Conservation (phyloP, 345 rosid genomes). For the Populus nigra region DNA sequence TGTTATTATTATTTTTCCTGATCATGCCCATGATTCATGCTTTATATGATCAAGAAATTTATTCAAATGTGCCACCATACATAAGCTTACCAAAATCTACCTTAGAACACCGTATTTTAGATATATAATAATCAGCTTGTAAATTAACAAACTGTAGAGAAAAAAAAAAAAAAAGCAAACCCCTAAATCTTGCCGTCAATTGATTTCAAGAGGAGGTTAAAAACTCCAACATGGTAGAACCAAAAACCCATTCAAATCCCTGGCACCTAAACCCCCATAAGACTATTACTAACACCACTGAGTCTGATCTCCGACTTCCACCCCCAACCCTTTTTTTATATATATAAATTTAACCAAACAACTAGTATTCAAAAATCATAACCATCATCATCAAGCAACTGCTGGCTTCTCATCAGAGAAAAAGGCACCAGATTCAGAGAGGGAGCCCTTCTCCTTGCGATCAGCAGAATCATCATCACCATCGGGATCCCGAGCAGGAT, state of each 20-base stretch:
- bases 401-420: slow-evolving; percentile 5
- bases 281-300: background rate
- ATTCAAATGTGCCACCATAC: background rate
- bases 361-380: background rate
- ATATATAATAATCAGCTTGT: background rate
- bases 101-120: background rate
- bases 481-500: slow-evolving; percentile 62
- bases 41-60: background rate
- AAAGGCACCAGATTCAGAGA: background rate
- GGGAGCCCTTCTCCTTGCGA: background rate
- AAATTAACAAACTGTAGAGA: background rate
- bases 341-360: background rate
- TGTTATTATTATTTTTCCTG: too few relatives aligned
- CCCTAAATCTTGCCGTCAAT: background rate
- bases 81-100: background rate
- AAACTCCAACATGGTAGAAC: background rate
- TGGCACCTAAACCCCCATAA: background rate
- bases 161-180: too few relatives aligned
- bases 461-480: slow-evolving; percentile 13
- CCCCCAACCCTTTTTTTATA: background rate
- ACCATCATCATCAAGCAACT: background rate
- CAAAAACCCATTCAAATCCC: background rate
- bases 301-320: background rate
- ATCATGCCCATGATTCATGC: background rate
- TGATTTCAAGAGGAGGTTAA: background rate